These are phyloP conservation scores for Aeschynomene evenia DNA, from an alignment of 306 rosid genomes.

Conservation along the genomic window DNA sequence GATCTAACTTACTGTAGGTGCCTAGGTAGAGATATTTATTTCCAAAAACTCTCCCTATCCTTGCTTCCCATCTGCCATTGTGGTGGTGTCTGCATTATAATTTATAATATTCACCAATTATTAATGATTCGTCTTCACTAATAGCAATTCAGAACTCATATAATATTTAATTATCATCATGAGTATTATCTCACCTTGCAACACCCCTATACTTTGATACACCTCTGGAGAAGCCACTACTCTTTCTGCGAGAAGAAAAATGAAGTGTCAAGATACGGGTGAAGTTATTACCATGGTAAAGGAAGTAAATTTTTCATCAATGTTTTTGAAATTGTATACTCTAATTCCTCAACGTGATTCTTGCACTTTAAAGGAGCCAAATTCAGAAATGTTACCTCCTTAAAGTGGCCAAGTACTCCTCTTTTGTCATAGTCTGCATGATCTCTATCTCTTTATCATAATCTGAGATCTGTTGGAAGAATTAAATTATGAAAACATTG, in stretches of 20 bases:
- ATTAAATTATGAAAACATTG: too few species aligned
- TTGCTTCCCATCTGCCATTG: conserved; percentile 91
- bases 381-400: conserved; percentile 54
- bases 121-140: conserved; percentile 1
- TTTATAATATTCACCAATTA: background rate
- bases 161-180: background rate
- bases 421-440: conserved; percentile 73
- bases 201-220: conserved; percentile 84
- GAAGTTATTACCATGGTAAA: background rate
- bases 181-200: conserved; percentile 72
- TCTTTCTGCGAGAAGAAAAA: conserved; percentile 48
- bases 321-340: too few species aligned
- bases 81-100: conserved; percentile 66
- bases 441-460: conserved; percentile 62
- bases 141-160: background rate
- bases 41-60: conserved; percentile 82
- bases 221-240: conserved; percentile 87
- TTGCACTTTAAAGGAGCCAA: background rate
- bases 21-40: conserved; percentile 89
- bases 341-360: too few species aligned
- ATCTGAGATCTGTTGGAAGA: conserved; percentile 50
- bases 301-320: background rate
- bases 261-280: background rate
- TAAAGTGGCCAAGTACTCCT: conserved; percentile 75
- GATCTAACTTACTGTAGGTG: conserved; percentile 57